Evolutionary conservation across 768 basidiomycete species (phyloP), one percentile per base, ranked within the genome.

Genomic region (Pulveroboletus sp.): DNA sequence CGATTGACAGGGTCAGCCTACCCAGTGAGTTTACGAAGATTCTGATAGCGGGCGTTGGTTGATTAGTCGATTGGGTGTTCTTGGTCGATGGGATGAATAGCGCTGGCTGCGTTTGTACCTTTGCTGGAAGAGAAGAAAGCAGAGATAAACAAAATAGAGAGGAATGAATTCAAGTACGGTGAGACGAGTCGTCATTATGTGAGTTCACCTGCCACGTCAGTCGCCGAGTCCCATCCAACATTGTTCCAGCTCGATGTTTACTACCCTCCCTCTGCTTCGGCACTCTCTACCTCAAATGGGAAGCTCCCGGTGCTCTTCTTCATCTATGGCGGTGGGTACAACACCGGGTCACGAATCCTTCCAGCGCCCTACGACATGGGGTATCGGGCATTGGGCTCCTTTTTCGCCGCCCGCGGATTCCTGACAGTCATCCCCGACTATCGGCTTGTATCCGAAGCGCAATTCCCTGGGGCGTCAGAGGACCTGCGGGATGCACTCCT

Each of bases 391-490:
- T 56, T 86, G 8, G 85, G 78, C 0, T 68, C 81, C 3, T 86
- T 78, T 70, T 87, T 80, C 64, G 80, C 84, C 0, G 69, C 71
- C 8, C 71, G 65, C 14, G 84, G 84, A 0, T 76, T 83, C 66
- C 52, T 85, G 55, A 78, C 78, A n/a, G 68, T 85, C 56, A 80
- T 87, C 54, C 76, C 85, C 0, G 83, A 87, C 67, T 86, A 87
- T 56, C 79, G 82, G 0, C 75, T 87, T 36, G 76, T 76, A 5
- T 84, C 84, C 6, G 59, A 75, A 28, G 75, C 74, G 49, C 70
- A 63, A n/a, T 85, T 76, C 61, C 85, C 85, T 0, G 71, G 69
- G 0, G 71, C 76, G 1, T 75, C 74, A 0, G 73, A 80, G 54
- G 84, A 86, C 57, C 60, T 85, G 7, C 76, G 76, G 11, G 81